Evolutionary conservation across 1,139 yeast species (phyloP).

Genomic region (Nakaseomyces nivariensis): DNA sequence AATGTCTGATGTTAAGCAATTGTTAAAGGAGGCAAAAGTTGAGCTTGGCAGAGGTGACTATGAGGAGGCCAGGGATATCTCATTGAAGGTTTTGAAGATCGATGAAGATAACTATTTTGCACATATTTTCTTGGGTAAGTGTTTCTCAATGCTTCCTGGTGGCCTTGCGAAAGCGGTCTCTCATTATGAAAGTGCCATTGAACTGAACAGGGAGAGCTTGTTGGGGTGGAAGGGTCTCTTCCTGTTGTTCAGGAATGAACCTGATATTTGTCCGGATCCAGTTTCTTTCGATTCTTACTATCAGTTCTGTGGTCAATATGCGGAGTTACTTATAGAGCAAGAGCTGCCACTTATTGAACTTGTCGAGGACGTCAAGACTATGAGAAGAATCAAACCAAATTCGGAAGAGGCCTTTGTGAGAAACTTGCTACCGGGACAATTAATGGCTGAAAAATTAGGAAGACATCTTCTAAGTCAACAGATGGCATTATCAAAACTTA

Average conservation of each 20-base stretch:
- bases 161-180: conserved; percentile 34
- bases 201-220: conserved; percentile 43
- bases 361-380: conserved; percentile 38
- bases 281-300: conserved; percentile 39
- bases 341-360: conserved; percentile 41
- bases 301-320: conserved; percentile 35
- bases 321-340: conserved; percentile 31
- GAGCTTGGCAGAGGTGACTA: conserved; percentile 51
- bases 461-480: conserved; percentile 43
- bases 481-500: conserved; percentile 40
- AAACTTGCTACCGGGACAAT: conserved; percentile 53
- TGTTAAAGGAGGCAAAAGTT: conserved; percentile 49
- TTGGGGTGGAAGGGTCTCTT: conserved; percentile 79
- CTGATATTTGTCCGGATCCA: conserved; percentile 23
- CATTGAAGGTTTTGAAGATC: conserved; percentile 40
- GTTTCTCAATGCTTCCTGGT: conserved; percentile 18
- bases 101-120: conserved; percentile 61
- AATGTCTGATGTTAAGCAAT: conserved; percentile 32
- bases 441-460: conserved; percentile 48
- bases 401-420: conserved; percentile 41
- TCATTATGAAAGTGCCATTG: conserved; percentile 48
- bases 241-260: conserved; percentile 29
- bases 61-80: conserved; percentile 45
- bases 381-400: conserved; percentile 33
- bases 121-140: conserved; percentile 40